phyloP scores from a whole-genome alignment of 176 grass and related monocot species.

The Oryza longistaminata region DNA sequence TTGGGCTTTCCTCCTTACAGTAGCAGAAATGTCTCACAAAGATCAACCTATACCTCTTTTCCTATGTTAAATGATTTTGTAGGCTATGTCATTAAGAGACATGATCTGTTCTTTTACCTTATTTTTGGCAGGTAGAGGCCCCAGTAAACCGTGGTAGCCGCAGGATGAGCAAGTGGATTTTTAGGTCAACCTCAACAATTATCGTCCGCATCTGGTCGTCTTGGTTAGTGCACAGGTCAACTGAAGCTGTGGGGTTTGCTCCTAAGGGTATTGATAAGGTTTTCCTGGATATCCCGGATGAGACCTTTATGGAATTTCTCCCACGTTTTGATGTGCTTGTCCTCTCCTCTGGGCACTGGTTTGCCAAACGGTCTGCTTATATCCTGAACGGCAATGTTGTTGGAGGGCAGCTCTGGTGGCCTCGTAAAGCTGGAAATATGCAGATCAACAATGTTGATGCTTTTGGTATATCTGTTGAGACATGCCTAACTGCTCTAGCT shows the following conservation, averaged over 20 bases:
- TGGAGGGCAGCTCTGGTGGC: constrained; percentile 93
- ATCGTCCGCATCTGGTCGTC: constrained; percentile 91
- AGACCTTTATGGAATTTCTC: constrained; percentile 77
- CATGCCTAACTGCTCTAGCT: constrained; percentile 62
- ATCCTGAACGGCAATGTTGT: constrained; percentile 60
- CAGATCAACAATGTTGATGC: constrained; percentile 75
- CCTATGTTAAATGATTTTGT: constrained; percentile 16
- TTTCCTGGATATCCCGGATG: constrained; percentile 82
- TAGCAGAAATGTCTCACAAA: background rate
- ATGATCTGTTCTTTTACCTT: constrained; percentile 1
- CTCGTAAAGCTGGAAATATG: constrained; percentile 66
- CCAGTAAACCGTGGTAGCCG: constrained; percentile 78
- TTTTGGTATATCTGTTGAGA: constrained; percentile 85
- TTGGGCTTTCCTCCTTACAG: background rate
- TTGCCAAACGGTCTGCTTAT: constrained; percentile 79
- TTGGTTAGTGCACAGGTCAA: constrained; percentile 75
- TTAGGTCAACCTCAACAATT: constrained; percentile 76
- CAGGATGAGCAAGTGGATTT: constrained; percentile 69
- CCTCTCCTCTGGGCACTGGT: constrained; percentile 94
- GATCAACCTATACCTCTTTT: constrained; percentile 7
- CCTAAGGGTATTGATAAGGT: constrained; percentile 73
- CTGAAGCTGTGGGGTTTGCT: constrained; percentile 56
- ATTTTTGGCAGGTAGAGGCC: constrained; percentile 61
- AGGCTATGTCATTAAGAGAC: constrained; percentile 9
- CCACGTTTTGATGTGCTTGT: constrained; percentile 86